Evolutionary conservation across 768 basidiomycete genomes (phyloP).

Genomic region (Leccinum disarticulatum): DNA sequence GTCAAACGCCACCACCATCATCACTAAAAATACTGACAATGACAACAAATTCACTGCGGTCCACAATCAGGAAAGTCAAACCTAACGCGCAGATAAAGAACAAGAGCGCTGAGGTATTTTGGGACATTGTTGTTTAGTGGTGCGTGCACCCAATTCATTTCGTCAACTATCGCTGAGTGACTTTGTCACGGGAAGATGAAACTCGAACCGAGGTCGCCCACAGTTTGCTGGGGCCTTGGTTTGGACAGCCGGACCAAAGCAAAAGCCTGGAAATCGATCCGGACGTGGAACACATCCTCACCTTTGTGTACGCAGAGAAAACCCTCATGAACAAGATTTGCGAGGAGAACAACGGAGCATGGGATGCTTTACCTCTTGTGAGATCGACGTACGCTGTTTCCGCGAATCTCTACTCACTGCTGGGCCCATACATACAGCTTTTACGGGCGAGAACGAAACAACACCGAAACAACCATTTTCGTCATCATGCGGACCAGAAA

Average conservation of each 20-base stretch:
- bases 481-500: no score
- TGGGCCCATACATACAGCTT: slow-evolving; percentile 3
- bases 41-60: background rate
- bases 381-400: background rate
- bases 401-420: slow-evolving; percentile 1
- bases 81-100: no score
- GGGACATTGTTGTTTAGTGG: slow-evolving; percentile 22
- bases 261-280: slow-evolving; percentile 16
- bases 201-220: slow-evolving; percentile 23
- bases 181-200: background rate
- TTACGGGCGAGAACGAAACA: slow-evolving; percentile 4
- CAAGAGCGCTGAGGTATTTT: slow-evolving; percentile 19
- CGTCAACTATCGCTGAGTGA: background rate
- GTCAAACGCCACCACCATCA: background rate
- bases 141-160: slow-evolving; percentile 7
- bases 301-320: slow-evolving; percentile 31
- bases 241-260: slow-evolving; percentile 17
- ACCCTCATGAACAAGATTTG: slow-evolving; percentile 25
- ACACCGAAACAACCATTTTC: background rate
- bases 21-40: background rate
- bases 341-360: background rate
- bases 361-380: background rate
- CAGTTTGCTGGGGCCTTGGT: slow-evolving; percentile 12
- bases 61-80: background rate
- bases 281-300: slow-evolving; percentile 26